Conservation (phyloP, 1,284 basidiomycete species). For the Paramarasmius palmivorus region DNA sequence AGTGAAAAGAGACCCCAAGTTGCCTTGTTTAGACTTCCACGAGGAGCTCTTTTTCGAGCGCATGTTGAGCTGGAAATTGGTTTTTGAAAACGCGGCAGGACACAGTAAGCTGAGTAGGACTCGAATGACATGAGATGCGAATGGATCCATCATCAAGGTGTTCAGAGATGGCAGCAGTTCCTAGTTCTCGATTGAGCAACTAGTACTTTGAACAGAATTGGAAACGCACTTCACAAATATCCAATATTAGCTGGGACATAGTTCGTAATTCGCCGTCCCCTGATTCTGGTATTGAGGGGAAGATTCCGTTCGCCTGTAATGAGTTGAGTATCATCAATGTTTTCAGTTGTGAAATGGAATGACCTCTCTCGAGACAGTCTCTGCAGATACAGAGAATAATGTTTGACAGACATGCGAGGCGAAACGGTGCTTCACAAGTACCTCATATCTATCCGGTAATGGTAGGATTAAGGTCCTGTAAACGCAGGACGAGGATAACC, state of each 20-base stretch:
- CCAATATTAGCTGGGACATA: slow-evolving; percentile 66
- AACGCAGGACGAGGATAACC: not conserved
- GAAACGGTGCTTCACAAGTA: slow-evolving; percentile 78
- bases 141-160: slow-evolving; percentile 75
- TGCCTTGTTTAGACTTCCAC: slow-evolving; percentile 76
- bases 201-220: no score
- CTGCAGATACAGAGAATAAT: slow-evolving; percentile 69
- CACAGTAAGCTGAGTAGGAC: slow-evolving; percentile 76
- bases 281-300: slow-evolving; percentile 51
- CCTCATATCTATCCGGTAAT: slow-evolving; percentile 53
- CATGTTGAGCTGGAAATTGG: slow-evolving; percentile 39
- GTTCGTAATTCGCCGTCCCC: slow-evolving; percentile 72
- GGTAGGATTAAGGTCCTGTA: slow-evolving; percentile 3
- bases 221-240: slow-evolving; percentile 63
- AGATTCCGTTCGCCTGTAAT: slow-evolving; percentile 60
- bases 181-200: slow-evolving; percentile 34
- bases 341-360: not conserved
- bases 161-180: slow-evolving; percentile 69
- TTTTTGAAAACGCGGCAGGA: slow-evolving; percentile 43
- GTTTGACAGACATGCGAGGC: slow-evolving; percentile 94
- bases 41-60: slow-evolving; percentile 78
- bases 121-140: slow-evolving; percentile 86
- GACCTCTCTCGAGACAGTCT: slow-evolving; percentile 84
- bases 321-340: slow-evolving; percentile 6
- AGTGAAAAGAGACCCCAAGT: slow-evolving; percentile 71